These are phyloP conservation scores for Suhomyces faveliae DNA, from an alignment of 805 yeast species.

Conservation along the genomic window DNA sequence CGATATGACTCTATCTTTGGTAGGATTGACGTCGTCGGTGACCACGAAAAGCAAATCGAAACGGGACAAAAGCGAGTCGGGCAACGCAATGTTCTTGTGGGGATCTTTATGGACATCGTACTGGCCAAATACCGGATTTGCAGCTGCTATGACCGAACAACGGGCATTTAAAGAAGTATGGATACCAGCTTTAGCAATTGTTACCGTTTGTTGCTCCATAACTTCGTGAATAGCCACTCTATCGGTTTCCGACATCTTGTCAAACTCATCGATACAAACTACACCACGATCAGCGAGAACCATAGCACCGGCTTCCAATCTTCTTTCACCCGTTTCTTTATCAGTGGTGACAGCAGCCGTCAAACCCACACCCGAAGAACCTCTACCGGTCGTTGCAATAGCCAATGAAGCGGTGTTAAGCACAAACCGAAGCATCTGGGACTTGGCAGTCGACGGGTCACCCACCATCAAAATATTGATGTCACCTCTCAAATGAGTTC, in stretches of 20 bases:
- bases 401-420: conserved; percentile 93
- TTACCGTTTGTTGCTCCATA: conserved; percentile 98
- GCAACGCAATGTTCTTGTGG: conserved; percentile 92
- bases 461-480: conserved; percentile 96
- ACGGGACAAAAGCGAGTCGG: conserved; percentile 94
- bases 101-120: conserved; percentile 95
- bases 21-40: conserved; percentile 88
- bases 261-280: conserved; percentile 98
- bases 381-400: conserved; percentile 97
- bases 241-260: conserved; percentile 95
- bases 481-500: conserved; percentile 97
- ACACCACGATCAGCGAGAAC: conserved; percentile 96
- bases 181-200: conserved; percentile 97
- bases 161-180: conserved; percentile 95
- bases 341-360: conserved; percentile 98
- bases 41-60: conserved; percentile 93
- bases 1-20: conserved; percentile 80
- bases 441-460: conserved; percentile 98
- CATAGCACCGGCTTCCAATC: conserved; percentile 99
- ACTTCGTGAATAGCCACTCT: conserved; percentile 99
- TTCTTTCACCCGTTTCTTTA: conserved; percentile 94
- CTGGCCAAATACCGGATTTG: conserved; percentile 96
- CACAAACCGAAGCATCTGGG: conserved; percentile 92
- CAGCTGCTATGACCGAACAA: conserved; percentile 96
- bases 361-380: conserved; percentile 99